Evolutionary conservation across 129 eudicot species (phyloP).

Genomic region (Helianthus annuus): HanXRQr2.0-SUNRISE NC_035441.2:83121831-83122330

Average conservation of each 20-base stretch:
- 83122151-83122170: background rate
- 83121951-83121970: background rate
- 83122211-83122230: too few relatives aligned
- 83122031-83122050: background rate
- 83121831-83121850: background rate
- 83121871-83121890: background rate
- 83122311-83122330: too few relatives aligned
- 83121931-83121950: background rate
- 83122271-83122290: too few relatives aligned
- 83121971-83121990: background rate
- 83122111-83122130: conserved; percentile 18
- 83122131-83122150: conserved; percentile 9
- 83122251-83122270: too few relatives aligned
- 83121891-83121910: background rate
- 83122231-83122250: too few relatives aligned
- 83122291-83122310: too few relatives aligned
- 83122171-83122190: background rate
- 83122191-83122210: too few relatives aligned
- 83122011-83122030: background rate
- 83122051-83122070: background rate
- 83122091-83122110: conserved; percentile 7
- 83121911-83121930: background rate
- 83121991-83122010: background rate
- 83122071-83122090: background rate
- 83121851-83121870: background rate